Base-by-base conservation (phyloP, 768 basidiomycete genomes). In the Phylloporus scabripes region DNA sequence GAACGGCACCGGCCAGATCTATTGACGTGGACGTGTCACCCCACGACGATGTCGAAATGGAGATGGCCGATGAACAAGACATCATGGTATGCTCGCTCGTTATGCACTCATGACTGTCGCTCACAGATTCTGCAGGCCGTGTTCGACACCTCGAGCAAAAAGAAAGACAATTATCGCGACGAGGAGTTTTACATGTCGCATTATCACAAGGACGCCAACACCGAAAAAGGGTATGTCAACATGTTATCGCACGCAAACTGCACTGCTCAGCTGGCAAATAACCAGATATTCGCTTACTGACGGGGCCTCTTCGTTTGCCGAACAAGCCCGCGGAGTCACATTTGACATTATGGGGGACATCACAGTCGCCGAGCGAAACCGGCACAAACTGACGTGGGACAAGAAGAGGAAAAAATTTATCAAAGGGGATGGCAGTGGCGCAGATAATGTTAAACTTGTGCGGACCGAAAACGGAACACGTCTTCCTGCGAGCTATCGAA, bases 361-460 rank as follows among this genome's bases (percentile, higher is more conserved):
- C 7, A 66, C 75, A 10, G 74, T 77, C 9, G 72, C 76, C 18
- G 76, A 80, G 29, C 77, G 79, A 44, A 81, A 77, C 49, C 77
- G 78, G 33, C 85, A 83, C 46, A 56, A 74, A 54, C 63, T 90
- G 60, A 84, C 76, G 24, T 99, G 96, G 96, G 93, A 97, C 69
- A 89, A 90, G 61, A 94, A 93, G 72, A 94, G 90, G 71, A 96
- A 96, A 66, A 91, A 87, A 61, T 96, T 96, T 55, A 74, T 95
- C 36, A 81, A 87, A 58, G 91, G 92, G 4, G 86, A 83, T 48
- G 89, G 91, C 10, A 75, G 70, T 38, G 95, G 92, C 17, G 81
- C 92, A 7, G 92, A 97, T 65, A 96, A 97, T 65, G 76, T 95
- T 59, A 97, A 96, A 69, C 76, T 98, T 56, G 86, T 99, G 58